Base-by-base conservation (phyloP, 78 protist species). In the Guillardia theta region DNA sequence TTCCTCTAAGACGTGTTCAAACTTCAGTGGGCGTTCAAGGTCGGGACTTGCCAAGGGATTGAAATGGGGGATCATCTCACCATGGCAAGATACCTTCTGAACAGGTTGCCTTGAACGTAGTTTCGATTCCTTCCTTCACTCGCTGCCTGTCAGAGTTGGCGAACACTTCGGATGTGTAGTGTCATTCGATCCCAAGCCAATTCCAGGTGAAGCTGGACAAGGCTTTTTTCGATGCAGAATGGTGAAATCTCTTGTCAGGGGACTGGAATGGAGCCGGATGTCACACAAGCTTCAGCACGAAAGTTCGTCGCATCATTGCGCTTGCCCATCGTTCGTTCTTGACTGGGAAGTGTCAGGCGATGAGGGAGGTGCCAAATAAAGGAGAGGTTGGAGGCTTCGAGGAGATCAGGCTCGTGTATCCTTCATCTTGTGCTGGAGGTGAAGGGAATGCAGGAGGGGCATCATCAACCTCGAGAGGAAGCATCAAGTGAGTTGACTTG, bases 201-300 rank as follows among this genome's bases (percentile, higher is more conserved):
- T 97, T 8, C 70, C 70, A 3, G 70, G n/a, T n/a, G n/a, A n/a
- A n/a, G n/a, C n/a, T n/a, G n/a, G n/a, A n/a, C n/a, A n/a, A n/a
- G n/a, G n/a, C n/a, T n/a, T n/a, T n/a, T n/a, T n/a, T n/a, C n/a
- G n/a, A n/a, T n/a, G n/a, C n/a, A n/a, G n/a, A n/a, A n/a, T n/a
- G n/a, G n/a, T n/a, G n/a, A n/a, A n/a, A n/a, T n/a, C n/a, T n/a
- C n/a, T n/a, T n/a, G 53, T 30, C 9, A 24, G 98, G 98, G 48
- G 98, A 97, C 96, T 97, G 98, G 98, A 97, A 97, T 96, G 98
- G 98, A 27, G 95, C 98, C 6, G 98, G 98, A 77, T 96, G 97
- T 95, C 98, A 96, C 95, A 97, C 98, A 62, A 97, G 96, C 97
- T 95, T 90, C 96, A 95, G 97, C 93, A 97, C 98, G 48, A n/a